A percentile compares a stretch with the other conserved stretches of the same genome.
Evolutionary conservation across 441 rosid species (phyloP).

Genomic region (Populus tomentosa): DNA sequence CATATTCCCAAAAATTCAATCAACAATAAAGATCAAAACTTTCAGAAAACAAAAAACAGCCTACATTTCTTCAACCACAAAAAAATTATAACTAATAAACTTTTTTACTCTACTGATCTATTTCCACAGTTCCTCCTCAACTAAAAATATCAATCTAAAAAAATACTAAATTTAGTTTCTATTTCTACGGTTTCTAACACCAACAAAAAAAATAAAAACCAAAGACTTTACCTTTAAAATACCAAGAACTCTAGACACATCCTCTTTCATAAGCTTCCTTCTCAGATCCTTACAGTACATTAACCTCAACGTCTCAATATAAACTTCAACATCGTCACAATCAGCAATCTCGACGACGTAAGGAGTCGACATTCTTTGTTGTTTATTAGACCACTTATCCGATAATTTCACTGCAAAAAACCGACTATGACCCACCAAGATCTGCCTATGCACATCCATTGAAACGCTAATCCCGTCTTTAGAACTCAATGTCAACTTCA

Average conservation of each 20-base stretch:
- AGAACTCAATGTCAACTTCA: conserved; percentile 74
- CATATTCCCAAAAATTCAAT: not conserved
- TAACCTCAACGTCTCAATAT: conserved; percentile 81
- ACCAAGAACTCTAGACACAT: conserved; percentile 77
- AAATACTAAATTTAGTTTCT: not conserved
- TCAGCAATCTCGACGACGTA: conserved; percentile 89
- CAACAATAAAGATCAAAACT: not conserved
- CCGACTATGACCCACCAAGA: conserved; percentile 82
- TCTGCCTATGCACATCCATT: conserved; percentile 76
- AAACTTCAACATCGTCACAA: conserved; percentile 98
- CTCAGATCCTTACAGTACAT: conserved; percentile 91
- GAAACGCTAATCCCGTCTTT: conserved; percentile 83
- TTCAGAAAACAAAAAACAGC: not conserved
- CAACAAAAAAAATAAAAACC: not conserved
- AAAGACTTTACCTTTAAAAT: conserved; percentile 67
- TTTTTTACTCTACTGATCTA: not conserved
- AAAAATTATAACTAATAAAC: not conserved
- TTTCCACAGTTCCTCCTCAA: conserved; percentile 7
- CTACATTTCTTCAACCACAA: not conserved
- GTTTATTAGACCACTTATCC: conserved; percentile 68
- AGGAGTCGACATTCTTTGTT: conserved; percentile 55
- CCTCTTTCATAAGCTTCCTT: conserved; percentile 90
- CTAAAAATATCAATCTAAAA: not conserved
- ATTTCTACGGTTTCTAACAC: not conserved
- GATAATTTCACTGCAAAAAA: conserved; percentile 76